Evolutionary conservation across 257 asterid species (phyloP), one percentile per base, ranked within the genome.

Genomic region (Fraxinus quadrangulata): DNA sequence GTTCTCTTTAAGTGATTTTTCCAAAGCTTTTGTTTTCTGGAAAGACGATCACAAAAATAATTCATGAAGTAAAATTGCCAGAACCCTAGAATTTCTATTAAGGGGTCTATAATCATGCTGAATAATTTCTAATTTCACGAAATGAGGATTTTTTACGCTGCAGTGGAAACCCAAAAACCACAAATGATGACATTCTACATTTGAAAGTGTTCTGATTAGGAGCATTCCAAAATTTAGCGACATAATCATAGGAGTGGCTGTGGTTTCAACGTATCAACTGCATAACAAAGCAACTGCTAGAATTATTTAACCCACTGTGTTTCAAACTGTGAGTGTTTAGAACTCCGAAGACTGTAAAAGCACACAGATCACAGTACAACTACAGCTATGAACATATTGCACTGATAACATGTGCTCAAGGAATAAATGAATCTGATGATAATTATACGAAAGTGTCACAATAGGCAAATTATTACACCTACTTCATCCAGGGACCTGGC

Each of bases 1-100:
- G 13, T 89, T 92, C 71, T 75, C 76, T 78, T 61, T 80, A 31
- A 84, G 81, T 73, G 80, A 80, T 71, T 69, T 80, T 77, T 17
- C 85, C 73, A 94, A 47, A 78, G 80, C 84, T 71, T 84, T 85
- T 40, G 97, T 91, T 85, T 74, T 79, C 99, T 94, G 85, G 37
- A 83, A 84, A 80, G 65, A 72, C 3, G 11, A 37, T 7, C 42
- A 37, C 42, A 37, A 37, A 14, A 61, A 23, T 21, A 21, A 4
- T 61, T 24, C 67, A 23, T 1, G 24, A 61, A 61, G 13, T 61
- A 11, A 61, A 61, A 21, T 21, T 61, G 14, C 31, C 12, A 61
- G 14, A 12, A 1, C 13, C 28, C 30, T 17, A 61, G 30, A 24
- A 61, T 8, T 21, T 23, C 30, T 61, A 61, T 10, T 2, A 21